Base-by-base conservation (phyloP, 2,329 filamentous ascomycete genomes). In the Dothistroma pini region DNA sequence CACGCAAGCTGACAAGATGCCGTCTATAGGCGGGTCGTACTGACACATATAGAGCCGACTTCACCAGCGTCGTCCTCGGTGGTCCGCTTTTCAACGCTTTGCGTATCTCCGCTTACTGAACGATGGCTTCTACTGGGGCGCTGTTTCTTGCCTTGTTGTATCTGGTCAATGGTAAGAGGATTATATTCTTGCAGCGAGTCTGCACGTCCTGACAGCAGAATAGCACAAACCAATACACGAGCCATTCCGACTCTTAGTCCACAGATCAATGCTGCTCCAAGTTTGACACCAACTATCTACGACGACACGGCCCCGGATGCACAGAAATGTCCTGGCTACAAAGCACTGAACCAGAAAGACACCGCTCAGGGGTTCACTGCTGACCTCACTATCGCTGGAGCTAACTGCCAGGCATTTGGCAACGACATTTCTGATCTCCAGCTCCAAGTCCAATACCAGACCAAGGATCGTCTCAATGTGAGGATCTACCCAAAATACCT, bases 261-360 rank as follows among this genome's bases (percentile, higher is more conserved):
- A 35, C 71, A 74, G 54, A 58, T 67, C 51, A 61, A 61, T 57
- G 62, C 64, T 7, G 68, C 69, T 31, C 69, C 69, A 14, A 70
- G 64, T 47, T 56, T 69, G 25, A 68, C 64, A 2, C 67, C 69
- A 14, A 68, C 62, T 16, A 63, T 70, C 57, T 61, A 62, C 53
- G 67, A 71, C 53, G 48, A 58, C 19, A 56, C 63, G 5, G 69
- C 69, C 7, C 68, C 68, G 16, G 61, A 71, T 58, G 41, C 68
- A 6, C 69, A 71, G 49, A 57, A 59, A 32, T 71, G 69, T 52
- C 69, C 68, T 4, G 69, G 69, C 19, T 71, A 71, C 58, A 66
- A 60, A 48, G 68, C 69, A 6, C 64, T 60, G 14, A 67, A 63
- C 50, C 54, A 66, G 3, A 38, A 31, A 7, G 19, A 69, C 22